A percentile compares a stretch with the other conserved stretches of the same genome.
Evolutionary conservation across 139 green algal genomes (phyloP).

Genomic region (Volvox africanus): DNA sequence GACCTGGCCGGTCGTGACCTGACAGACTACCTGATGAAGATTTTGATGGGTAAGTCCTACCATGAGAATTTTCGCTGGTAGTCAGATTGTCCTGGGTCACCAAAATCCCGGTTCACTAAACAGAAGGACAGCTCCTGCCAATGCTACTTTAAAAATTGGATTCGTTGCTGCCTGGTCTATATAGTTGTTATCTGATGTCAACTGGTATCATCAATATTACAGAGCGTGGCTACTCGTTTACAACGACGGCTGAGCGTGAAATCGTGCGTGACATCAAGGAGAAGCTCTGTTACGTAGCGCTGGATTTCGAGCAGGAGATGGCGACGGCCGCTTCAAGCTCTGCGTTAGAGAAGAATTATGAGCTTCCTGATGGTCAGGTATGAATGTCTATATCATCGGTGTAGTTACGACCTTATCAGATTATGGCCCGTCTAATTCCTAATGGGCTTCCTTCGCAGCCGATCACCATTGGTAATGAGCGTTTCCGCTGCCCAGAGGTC

Average conservation of each 20-base stretch:
- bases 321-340: slow-evolving; percentile 78
- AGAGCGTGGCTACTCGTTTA: slow-evolving; percentile 99
- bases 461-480: slow-evolving; percentile 96
- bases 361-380: slow-evolving; percentile 89
- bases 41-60: slow-evolving; percentile 76
- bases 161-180: no score
- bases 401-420: no score
- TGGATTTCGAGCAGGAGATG: slow-evolving; percentile 98
- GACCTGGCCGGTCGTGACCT: slow-evolving; percentile 97
- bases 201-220: no score
- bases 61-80: not conserved
- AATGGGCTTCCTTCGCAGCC: slow-evolving; percentile 84
- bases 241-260: slow-evolving; percentile 96
- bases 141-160: no score
- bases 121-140: no score
- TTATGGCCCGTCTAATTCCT: no score
- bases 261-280: slow-evolving; percentile 99
- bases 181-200: no score
- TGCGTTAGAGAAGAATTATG: slow-evolving; percentile 96
- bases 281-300: slow-evolving; percentile 98
- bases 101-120: no score
- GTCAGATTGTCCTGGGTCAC: no score
- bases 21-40: slow-evolving; percentile 98
- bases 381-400: no score
- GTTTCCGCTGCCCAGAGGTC: slow-evolving; percentile 97